A percentile compares a stretch with the other conserved stretches of the same genome.
phyloP scores from a whole-genome alignment of 2,329 filamentous ascomycete genomes.

The Colletotrichum echinochloae region DNA sequence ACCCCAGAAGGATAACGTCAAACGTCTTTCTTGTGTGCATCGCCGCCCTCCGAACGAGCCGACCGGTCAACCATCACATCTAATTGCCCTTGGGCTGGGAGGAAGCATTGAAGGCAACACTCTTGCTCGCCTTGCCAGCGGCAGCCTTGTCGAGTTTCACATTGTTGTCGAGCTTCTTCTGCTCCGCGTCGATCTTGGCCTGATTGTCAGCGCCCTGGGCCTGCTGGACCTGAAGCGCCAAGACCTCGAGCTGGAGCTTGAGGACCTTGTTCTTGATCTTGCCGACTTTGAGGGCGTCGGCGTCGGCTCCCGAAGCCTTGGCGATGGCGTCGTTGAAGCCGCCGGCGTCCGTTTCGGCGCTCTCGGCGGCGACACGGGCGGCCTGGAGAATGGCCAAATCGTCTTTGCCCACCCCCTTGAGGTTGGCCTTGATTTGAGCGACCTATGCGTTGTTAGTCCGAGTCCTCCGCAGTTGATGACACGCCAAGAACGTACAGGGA shows the following conservation, averaged over 20 bases:
- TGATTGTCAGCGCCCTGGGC: slow-evolving; percentile 60
- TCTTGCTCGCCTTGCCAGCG: slow-evolving; percentile 51
- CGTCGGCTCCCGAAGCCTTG: slow-evolving; percentile 56
- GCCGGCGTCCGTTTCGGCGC: slow-evolving; percentile 59
- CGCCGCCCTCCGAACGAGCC: background rate
- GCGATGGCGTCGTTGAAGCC: slow-evolving; percentile 67
- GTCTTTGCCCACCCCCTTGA: slow-evolving; percentile 57
- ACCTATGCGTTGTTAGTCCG: slow-evolving; percentile 18
- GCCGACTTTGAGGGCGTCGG: slow-evolving; percentile 62
- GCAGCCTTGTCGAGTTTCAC: slow-evolving; percentile 53
- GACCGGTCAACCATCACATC: background rate
- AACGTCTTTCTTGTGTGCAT: background rate
- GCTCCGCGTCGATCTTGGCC: slow-evolving; percentile 58
- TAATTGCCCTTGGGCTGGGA: slow-evolving; percentile 14
- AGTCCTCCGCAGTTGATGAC: too few species aligned
- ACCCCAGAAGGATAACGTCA: slow-evolving; percentile 11
- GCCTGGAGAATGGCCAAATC: slow-evolving; percentile 65
- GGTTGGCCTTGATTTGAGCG: slow-evolving; percentile 49
- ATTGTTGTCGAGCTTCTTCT: slow-evolving; percentile 66
- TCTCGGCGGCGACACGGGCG: slow-evolving; percentile 63
- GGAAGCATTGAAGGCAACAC: slow-evolving; percentile 51
- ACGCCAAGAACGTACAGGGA: slow-evolving; percentile 56
- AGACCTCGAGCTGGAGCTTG: slow-evolving; percentile 65
- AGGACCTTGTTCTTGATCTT: slow-evolving; percentile 73
- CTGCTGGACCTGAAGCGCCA: slow-evolving; percentile 63